Base-by-base conservation (phyloP, 768 basidiomycete species). In the Boletus edulis region DNA sequence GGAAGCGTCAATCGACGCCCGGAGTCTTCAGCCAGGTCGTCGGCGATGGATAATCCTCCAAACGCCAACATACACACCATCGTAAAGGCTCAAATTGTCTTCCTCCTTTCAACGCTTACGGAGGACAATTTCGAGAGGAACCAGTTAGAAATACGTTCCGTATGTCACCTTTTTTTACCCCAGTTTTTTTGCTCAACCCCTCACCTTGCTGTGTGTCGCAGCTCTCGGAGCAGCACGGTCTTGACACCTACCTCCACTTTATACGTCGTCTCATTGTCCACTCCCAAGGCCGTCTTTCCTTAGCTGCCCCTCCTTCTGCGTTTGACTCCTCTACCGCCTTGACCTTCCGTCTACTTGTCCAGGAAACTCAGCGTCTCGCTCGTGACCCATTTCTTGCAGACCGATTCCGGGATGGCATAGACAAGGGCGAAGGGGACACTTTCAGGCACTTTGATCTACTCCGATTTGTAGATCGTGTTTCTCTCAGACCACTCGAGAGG, bases 41-140 rank as follows among this genome's bases (percentile, higher is more conserved):
- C 86, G 77, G 82, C 86, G 75, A 91, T 90, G 89, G 89, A 91
- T 78, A 88, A 83, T 70, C 83, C 87, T 79, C 83, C 87, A 75
- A 86, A 73, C 69, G 85, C 87, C 71, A 91, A 90, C 73, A 91
- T 93, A 68, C 86, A 91, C 73, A 92, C 89, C 70, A 93, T 93
- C 73, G 91, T 94, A 76, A 91, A 91, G 75, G 90, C 95, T 56
- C 95, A 99, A 80, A 95, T 99, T 69, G 94, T 96, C 62, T 98
- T 99, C 75, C 81, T 98, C 55, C 82, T 99, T 61, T 94, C 92
- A 29, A 98, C 94, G 27, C 84, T 98, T 58, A 94, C 92, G 55
- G 96, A 98, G 75, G 96, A 98, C 66, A 94, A 94, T 75, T 99
- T 93, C 70, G 91, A 92, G 69, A 84, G 91, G 69, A 93, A 97